Base-by-base conservation (phyloP, 257 asterid species). In the Petrea volubilis region DNA sequence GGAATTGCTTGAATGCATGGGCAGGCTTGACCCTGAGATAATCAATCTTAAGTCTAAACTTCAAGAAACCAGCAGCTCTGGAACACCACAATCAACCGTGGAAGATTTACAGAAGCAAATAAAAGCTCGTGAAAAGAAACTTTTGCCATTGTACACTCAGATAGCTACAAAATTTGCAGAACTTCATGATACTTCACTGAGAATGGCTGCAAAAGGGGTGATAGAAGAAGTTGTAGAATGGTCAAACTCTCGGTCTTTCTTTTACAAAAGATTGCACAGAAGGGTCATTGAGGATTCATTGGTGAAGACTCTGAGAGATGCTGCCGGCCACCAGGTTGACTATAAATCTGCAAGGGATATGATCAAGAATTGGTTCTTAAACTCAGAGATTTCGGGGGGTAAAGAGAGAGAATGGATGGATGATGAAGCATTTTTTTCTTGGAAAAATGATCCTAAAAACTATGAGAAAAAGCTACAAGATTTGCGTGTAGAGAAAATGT, bases 151-250 rank as follows among this genome's bases (percentile, higher is more conserved):
- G 25, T 95, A 95, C 80, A 88, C 90, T 3, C 99, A 95, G 78
- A 85, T 95, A 69, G 99, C 99, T 5, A 95, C 95, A 0, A 95
- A 83, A 78, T 95, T 95, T 69, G 98, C 98, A 0, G 99, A 95
- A 74, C 80, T 95, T 63, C 99, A 95, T 15, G 99, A 95, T 64
- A 92, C 96, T 23, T 92, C 99, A 4, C 81, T 84, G 24, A 80
- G 99, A 79, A 90, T 95, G 99, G 97, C 97, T 7, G 97, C 96
- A 0, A 95, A 90, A 77, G 97, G 96, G 75, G 99, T 90, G 56
- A 86, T 92, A 66, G 84, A 72, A 27, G 77, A 87, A 57, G 96
- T 95, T 6, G 96, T 95, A 38, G 92, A 87, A 51, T 95, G 99
- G 99, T 40, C 78, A n/a, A 63, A 76, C 14, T 92, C 97, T 7